phyloP scores from a whole-genome alignment of 805 yeast species.

The Candida ficus region DNA sequence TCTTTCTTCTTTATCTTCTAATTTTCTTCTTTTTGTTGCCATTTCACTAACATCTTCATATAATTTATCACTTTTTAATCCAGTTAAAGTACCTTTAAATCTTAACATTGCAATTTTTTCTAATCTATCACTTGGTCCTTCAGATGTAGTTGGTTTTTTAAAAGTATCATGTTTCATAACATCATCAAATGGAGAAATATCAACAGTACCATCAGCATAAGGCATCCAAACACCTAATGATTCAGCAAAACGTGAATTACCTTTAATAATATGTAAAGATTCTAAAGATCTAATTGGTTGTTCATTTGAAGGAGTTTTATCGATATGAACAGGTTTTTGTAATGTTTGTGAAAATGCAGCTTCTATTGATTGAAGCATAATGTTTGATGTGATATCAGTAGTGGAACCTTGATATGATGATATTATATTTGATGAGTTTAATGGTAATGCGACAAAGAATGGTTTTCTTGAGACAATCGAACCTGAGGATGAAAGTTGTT shows the following conservation, averaged over 20 bases:
- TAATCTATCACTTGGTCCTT: slow-evolving; percentile 24
- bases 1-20: slow-evolving; percentile 9
- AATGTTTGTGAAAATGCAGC: slow-evolving; percentile 41
- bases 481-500: slow-evolving; percentile 25
- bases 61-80: slow-evolving; percentile 30
- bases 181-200: slow-evolving; percentile 55
- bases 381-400: slow-evolving; percentile 39
- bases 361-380: slow-evolving; percentile 59
- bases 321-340: slow-evolving; percentile 36
- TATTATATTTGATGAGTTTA: slow-evolving; percentile 60
- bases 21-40: slow-evolving; percentile 11
- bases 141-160: slow-evolving; percentile 4
- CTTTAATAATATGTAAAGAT: slow-evolving; percentile 52
- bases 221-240: slow-evolving; percentile 70
- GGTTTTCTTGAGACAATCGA: slow-evolving; percentile 54
- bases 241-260: slow-evolving; percentile 55
- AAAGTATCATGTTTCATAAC: slow-evolving; percentile 37
- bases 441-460: slow-evolving; percentile 60
- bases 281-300: slow-evolving; percentile 39
- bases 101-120: slow-evolving; percentile 45
- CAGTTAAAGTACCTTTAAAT: slow-evolving; percentile 53
- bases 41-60: slow-evolving; percentile 32
- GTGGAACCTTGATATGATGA: slow-evolving; percentile 20
- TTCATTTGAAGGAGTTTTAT: slow-evolving; percentile 20
- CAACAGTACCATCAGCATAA: slow-evolving; percentile 65